Evolutionary conservation across 768 basidiomycete genomes (phyloP).

Genomic region (Pleurotus salmoneostramineus): DNA sequence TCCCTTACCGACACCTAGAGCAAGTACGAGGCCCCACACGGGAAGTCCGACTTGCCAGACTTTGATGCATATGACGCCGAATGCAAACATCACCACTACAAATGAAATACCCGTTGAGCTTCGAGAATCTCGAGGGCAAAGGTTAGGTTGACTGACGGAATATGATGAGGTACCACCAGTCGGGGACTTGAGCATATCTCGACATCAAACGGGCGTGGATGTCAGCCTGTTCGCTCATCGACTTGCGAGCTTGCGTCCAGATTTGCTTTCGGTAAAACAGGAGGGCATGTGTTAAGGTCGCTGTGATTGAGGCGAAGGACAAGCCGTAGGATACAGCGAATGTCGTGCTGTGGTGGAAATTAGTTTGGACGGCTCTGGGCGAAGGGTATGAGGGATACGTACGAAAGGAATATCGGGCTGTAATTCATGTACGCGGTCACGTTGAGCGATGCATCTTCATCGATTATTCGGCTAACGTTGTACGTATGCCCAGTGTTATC

Average conservation of each 20-base stretch:
- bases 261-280: conserved; percentile 81
- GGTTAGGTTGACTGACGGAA: conserved; percentile 37
- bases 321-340: conserved; percentile 80
- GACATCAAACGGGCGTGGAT: conserved; percentile 83
- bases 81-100: conserved; percentile 57
- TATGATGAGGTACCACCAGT: conserved; percentile 80
- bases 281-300: conserved; percentile 66
- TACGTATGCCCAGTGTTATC: conserved; percentile 59
- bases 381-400: conserved; percentile 30
- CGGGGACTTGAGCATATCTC: conserved; percentile 72
- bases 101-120: conserved; percentile 1
- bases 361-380: conserved; percentile 44
- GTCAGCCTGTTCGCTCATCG: conserved; percentile 78
- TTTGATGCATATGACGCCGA: conserved; percentile 66
- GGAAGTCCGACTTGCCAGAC: conserved; percentile 58
- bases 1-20: conserved; percentile 52
- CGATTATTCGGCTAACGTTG: conserved; percentile 56
- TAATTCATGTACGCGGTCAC: conserved; percentile 49
- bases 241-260: conserved; percentile 62
- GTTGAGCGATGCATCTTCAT: conserved; percentile 51
- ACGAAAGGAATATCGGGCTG: conserved; percentile 59
- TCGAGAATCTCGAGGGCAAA: conserved; percentile 17
- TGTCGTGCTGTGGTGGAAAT: conserved; percentile 49
- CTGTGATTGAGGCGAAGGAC: conserved; percentile 77
- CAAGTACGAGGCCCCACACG: conserved; percentile 50